A percentile compares a stretch with the other conserved stretches of the same genome.
These are phyloP conservation scores for Populus hybrid DNA, from an alignment of 441 rosid species.

Conservation along the genomic window DNA sequence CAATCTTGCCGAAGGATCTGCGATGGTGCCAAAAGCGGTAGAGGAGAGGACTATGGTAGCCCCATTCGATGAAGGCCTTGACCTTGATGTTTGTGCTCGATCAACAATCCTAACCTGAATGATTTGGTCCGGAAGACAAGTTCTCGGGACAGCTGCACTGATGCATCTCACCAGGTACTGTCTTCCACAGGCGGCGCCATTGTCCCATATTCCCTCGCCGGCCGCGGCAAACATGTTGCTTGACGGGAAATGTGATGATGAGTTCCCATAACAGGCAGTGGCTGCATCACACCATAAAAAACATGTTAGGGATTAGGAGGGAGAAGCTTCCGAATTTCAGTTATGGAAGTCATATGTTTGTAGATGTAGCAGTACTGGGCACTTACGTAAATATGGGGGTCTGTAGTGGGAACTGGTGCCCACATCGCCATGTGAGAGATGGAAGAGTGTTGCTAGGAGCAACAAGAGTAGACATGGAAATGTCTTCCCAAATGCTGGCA, in stretches of 20 bases:
- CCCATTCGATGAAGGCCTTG: slow-evolving; percentile 31
- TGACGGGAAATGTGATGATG: slow-evolving; percentile 38
- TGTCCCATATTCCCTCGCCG: slow-evolving; percentile 62
- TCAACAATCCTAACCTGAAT: slow-evolving; percentile 46
- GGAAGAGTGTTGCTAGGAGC: no score
- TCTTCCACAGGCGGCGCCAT: slow-evolving; percentile 24
- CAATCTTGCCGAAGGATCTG: no score
- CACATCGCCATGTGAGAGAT: no score
- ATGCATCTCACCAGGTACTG: slow-evolving; percentile 40
- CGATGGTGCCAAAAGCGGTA: slow-evolving; percentile 36
- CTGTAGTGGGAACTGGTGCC: no score
- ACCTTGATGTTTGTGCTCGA: slow-evolving; percentile 14
- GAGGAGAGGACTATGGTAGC: slow-evolving; percentile 47
- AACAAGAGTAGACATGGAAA: no score
- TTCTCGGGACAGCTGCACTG: slow-evolving; percentile 28
- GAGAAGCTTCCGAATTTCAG: not conserved
- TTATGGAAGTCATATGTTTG: not conserved
- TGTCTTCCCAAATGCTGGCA: not conserved
- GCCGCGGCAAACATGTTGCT: slow-evolving; percentile 55
- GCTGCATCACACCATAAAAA: slow-evolving; percentile 28
- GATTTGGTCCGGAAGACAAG: slow-evolving; percentile 30
- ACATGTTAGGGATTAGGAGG: not conserved
- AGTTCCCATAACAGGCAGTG: slow-evolving; percentile 45
- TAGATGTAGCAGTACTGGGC: not conserved
- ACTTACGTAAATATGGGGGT: no score